Base-by-base conservation (phyloP, 2,329 filamentous ascomycete genomes). In the Ophiostoma sp. region DNA sequence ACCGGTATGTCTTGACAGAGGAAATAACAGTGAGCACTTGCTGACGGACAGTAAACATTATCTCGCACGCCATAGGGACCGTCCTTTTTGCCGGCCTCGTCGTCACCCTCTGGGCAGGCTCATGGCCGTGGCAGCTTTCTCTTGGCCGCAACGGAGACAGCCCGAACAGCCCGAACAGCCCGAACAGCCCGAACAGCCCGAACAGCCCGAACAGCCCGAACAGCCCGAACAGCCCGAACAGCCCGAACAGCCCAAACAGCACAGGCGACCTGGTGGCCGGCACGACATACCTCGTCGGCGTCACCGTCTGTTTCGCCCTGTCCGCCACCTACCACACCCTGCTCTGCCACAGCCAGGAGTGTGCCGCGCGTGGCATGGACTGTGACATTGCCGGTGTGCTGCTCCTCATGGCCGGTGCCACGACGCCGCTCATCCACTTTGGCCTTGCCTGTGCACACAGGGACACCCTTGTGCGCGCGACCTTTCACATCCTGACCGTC, bases 371-470 rank as follows among this genome's bases (percentile, higher is more conserved):
- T 71, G 86, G 85, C 6, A 85, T 87, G 72, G 83, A 86, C 74
- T 77, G 89, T 36, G 87, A 90, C 75, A 87, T 88, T 73, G 81
- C 87, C 62, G 86, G 87, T 8, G 86, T 89, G 62, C 81, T 89
- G 2, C 79, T 85, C 7, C 76, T 89, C 71, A 89, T 89, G 77
- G 89, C 86, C 85, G 84, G 84, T 4, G 83, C 83, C 71, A 87
- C 85, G 66, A 79, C 88, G 7, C 86, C 87, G 4, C 82, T 85
- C 1, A 78, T 88, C n/a, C 85, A 85, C 74, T 86, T 86, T 75
- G 81, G 79, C 3, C 86, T 87, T 73, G 79, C 80, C 31, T 72
- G 71, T 41, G 67, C 13, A 11, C 15, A 67, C 73, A 79, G 7
- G 6, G 23, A 11, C 52, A 13, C 3, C 10, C 11, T 17, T 8